Base-by-base conservation (phyloP, 805 yeast genomes). In the Cyberlindnera misumaiensis region DNA sequence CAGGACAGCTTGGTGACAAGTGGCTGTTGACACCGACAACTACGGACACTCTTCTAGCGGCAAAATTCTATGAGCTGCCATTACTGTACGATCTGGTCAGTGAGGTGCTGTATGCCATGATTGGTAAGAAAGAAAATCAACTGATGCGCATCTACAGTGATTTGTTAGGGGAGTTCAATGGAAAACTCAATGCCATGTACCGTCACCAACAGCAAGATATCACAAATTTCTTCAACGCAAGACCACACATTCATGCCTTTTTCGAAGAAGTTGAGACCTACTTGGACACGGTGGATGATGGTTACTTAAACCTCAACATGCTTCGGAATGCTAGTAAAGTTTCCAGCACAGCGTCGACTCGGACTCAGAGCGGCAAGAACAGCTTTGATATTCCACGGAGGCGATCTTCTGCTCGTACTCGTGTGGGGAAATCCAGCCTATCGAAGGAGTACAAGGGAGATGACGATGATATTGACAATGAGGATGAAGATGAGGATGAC, bases 1-100 rank as follows among this genome's bases (percentile, higher is more conserved):
- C 89, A 5, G 94, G 93, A 1, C 88, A 83, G 56, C 74, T 84
- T 16, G 86, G 86, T 18, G 75, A 80, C 38, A 79, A 73, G 48
- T 83, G 90, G 90, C 59, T 69, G n/a, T 59, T 83, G 29, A 65
- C 73, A 2, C 90, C 93, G 0, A 77, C 83, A 0, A 73, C 83
- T 0, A 64, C 82, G 29, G 87, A 82, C 46, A 67, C 78, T 34
- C 63, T 83, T 46, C 56, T 77, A 26, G 67, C 80, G 51, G 70
- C 89, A 3, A 79, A 80, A 48, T 68, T 75, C 43, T 82, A 77
- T 52, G 80, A 80, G 43, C 68, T 83, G 17, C 89, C 90, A 3
- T 60, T 83, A 36, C 62, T 84, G 20, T 80, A 80, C 54, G 87
- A 81, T 49, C 64, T 83, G 51, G 73, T 83, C 35, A 62, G 76